Percentiles rank a stretch among this genome's conserved stretches.
These are phyloP conservation scores for Trichocomaceae sp. DNA, from an alignment of 2,329 filamentous ascomycete species.

Conservation along the genomic window DNA sequence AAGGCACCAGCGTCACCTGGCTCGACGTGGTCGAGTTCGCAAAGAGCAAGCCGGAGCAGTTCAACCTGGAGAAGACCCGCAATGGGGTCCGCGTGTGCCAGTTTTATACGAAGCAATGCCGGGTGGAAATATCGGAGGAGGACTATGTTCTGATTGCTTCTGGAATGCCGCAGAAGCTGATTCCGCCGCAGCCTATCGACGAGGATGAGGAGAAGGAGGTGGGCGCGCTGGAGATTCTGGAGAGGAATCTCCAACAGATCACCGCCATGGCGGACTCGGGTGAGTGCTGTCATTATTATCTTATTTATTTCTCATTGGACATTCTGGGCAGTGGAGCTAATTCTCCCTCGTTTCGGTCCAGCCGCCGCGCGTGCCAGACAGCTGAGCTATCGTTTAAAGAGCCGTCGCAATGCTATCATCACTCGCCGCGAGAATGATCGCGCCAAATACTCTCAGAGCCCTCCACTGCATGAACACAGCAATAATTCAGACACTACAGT, in stretches of 20 bases:
- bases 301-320: neutral
- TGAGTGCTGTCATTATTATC: conserved; percentile 32
- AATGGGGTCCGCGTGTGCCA: conserved; percentile 69
- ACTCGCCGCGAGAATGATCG: conserved; percentile 50
- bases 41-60: conserved; percentile 70
- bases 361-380: conserved; percentile 67
- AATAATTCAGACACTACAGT: conserved; percentile 18
- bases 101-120: conserved; percentile 72
- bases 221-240: conserved; percentile 74
- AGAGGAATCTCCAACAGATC: conserved; percentile 68
- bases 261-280: conserved; percentile 76
- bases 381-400: conserved; percentile 72
- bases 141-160: conserved; percentile 80
- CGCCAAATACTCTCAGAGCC: conserved; percentile 29
- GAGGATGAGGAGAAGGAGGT: conserved; percentile 84
- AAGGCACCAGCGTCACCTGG: conserved; percentile 64
- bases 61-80: conserved; percentile 61
- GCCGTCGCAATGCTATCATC: conserved; percentile 65
- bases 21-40: conserved; percentile 80
- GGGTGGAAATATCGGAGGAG: conserved; percentile 80
- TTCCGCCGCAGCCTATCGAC: conserved; percentile 70
- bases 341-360: conserved; percentile 23
- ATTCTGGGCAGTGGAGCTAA: neutral
- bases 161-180: conserved; percentile 74
- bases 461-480: conserved; percentile 33